These are phyloP conservation scores for Ganoderma sp. DNA, from an alignment of 1,284 basidiomycete species.

Conservation along the genomic window DNA sequence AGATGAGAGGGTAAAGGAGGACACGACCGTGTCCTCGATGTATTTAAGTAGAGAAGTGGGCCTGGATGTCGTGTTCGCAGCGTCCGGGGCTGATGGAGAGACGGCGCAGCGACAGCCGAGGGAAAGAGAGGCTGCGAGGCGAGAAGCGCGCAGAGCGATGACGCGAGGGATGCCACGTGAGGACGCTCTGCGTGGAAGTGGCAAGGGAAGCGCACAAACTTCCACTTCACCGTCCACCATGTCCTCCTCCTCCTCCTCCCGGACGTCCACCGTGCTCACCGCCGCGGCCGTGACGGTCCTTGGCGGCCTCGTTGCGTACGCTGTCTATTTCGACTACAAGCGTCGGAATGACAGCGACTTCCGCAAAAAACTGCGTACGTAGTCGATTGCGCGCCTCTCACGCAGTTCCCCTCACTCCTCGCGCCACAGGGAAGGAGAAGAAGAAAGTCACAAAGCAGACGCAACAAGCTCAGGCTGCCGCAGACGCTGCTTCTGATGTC, in stretches of 20 bases:
- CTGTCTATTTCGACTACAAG: constrained; percentile 94
- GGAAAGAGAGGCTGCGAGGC: not conserved
- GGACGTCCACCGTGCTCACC: constrained; percentile 50
- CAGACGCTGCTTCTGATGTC: constrained; percentile 45
- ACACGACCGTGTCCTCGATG: not conserved
- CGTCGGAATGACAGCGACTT: constrained; percentile 88
- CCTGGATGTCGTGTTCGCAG: not conserved
- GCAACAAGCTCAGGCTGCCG: constrained; percentile 59
- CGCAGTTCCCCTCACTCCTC: constrained; percentile 6
- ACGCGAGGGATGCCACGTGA: constrained; percentile 22
- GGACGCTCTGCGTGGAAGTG: constrained; percentile 18
- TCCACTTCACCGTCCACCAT: constrained; percentile 35
- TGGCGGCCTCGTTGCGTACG: constrained; percentile 77
- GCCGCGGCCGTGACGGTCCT: constrained; percentile 70
- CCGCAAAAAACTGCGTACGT: constrained; percentile 86
- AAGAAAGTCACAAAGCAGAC: constrained; percentile 85
- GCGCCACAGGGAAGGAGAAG: constrained; percentile 83
- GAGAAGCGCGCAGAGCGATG: not conserved
- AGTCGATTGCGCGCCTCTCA: constrained; percentile 33
- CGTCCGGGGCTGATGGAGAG: not conserved
- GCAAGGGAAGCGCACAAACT: constrained; percentile 30
- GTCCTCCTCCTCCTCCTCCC: constrained; percentile 38
- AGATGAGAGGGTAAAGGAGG: not conserved
- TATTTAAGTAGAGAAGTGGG: not conserved
- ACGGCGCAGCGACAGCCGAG: not conserved